These are phyloP conservation scores for Excoecaria cochinchinensis DNA, from an alignment of 345 rosid species.

Conservation along the genomic window DNA sequence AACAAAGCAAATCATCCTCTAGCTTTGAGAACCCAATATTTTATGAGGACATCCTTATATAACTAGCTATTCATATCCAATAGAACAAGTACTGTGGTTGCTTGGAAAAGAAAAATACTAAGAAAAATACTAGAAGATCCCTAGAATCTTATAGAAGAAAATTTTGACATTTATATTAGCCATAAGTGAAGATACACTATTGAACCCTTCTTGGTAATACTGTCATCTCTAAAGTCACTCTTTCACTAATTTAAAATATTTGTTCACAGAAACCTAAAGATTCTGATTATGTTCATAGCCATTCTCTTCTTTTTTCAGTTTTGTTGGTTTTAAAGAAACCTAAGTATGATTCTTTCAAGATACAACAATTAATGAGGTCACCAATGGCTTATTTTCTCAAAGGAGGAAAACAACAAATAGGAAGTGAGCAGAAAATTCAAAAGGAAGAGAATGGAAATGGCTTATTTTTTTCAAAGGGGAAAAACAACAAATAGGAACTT, in stretches of 20 bases:
- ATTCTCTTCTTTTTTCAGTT: constrained; percentile 13
- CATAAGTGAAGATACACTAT: neutral
- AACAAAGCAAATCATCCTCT: neutral
- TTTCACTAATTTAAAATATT: neutral
- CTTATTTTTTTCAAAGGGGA: too few species aligned
- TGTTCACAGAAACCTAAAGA: constrained; percentile 7
- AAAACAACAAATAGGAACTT: neutral
- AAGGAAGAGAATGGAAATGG: neutral
- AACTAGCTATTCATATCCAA: neutral
- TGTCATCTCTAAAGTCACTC: neutral
- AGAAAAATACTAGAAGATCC: neutral
- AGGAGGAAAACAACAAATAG: neutral
- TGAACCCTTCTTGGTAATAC: neutral
- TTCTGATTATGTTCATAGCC: neutral
- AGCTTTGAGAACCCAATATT: constrained; percentile 1
- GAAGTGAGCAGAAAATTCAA: neutral
- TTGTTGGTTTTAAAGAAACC: constrained; percentile 7
- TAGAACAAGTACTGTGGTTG: neutral
- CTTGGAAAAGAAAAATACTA: neutral
- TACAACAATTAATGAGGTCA: constrained; percentile 1
- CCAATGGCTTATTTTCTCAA: neutral
- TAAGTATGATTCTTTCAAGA: neutral
- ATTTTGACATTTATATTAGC: neutral
- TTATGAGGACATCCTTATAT: constrained; percentile 15
- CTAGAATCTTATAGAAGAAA: neutral